Percentiles rank a stretch among this genome's conserved stretches.
phyloP scores from a whole-genome alignment of 345 rosid genomes.

The Geranium brycei region DNA sequence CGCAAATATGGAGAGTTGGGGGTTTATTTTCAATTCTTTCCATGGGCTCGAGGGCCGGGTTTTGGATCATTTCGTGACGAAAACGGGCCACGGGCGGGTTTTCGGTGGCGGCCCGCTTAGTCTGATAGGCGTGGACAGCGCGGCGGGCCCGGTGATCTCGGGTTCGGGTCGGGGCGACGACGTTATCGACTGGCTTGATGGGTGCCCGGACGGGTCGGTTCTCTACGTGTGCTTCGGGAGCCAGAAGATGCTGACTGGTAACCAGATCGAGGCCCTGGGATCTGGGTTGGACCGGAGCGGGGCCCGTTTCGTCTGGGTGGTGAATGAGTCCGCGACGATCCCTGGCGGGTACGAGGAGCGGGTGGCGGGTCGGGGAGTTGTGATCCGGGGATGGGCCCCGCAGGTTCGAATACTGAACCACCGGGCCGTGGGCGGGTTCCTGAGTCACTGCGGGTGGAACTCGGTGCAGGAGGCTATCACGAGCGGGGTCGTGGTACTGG shows the following conservation, averaged over 20 bases:
- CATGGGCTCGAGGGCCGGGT: conserved; percentile 32
- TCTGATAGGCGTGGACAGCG: conserved; percentile 19
- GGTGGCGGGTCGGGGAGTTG: conserved; percentile 27
- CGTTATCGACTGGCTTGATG: conserved; percentile 39
- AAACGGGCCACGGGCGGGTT: conserved; percentile 32
- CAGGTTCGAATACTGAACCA: conserved; percentile 42
- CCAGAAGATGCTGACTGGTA: conserved; percentile 26
- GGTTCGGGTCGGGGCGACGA: background rate
- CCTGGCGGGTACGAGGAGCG: conserved; percentile 41
- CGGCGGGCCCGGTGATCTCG: no score
- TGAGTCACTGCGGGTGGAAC: conserved; percentile 16
- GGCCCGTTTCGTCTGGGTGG: conserved; percentile 49
- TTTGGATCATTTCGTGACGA: conserved; percentile 22
- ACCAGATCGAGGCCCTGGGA: conserved; percentile 42
- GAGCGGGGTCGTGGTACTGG: conserved; percentile 34
- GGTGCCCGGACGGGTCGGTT: conserved; percentile 39
- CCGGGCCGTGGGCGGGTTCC: conserved; percentile 41
- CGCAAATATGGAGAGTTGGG: conserved; percentile 26
- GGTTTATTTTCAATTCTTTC: conserved; percentile 35
- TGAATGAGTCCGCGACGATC: conserved; percentile 17
- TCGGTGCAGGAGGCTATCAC: conserved; percentile 49
- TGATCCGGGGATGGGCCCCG: conserved; percentile 46
- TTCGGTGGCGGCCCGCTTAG: conserved; percentile 48
- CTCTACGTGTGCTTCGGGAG: conserved; percentile 59
- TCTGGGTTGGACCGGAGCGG: conserved; percentile 40